A percentile compares a stretch with the other conserved stretches of the same genome.
These are phyloP conservation scores for Phylloporus sp. DNA, from an alignment of 768 basidiomycete species.

Conservation along the genomic window DNA sequence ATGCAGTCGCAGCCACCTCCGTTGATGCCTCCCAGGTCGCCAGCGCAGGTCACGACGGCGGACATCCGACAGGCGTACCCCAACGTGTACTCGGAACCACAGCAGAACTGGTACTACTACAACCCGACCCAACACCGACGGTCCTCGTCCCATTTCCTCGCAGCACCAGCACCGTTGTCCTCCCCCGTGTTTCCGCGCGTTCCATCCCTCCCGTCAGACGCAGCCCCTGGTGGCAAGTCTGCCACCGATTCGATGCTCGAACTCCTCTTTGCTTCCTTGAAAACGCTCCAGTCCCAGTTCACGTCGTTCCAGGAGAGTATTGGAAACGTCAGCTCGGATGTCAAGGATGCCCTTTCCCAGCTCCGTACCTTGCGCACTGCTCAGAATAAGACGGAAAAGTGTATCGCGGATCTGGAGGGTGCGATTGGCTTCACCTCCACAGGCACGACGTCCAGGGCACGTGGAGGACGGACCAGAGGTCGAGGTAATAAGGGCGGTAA, in stretches of 20 bases:
- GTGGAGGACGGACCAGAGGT: background rate
- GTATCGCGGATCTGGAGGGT: conserved; percentile 11
- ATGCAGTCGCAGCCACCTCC: background rate
- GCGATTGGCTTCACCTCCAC: conserved; percentile 9
- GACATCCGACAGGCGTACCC: background rate
- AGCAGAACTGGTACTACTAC: conserved; percentile 2
- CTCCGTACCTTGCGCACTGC: conserved; percentile 13
- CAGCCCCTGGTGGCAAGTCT: background rate
- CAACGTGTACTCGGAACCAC: background rate
- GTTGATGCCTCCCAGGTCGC: background rate
- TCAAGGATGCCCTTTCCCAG: conserved; percentile 15
- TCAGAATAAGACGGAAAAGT: conserved; percentile 9
- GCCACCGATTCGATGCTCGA: background rate
- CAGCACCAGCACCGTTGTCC: background rate
- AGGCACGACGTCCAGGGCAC: background rate
- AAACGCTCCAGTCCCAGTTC: conserved; percentile 15
- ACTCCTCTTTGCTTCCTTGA: background rate
- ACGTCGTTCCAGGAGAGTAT: conserved; percentile 9
- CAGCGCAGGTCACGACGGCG: background rate
- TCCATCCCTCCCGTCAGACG: background rate
- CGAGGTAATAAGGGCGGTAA: background rate
- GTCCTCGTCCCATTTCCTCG: background rate
- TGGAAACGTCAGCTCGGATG: conserved; percentile 4
- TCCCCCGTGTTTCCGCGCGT: background rate
- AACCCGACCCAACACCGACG: background rate